Percentiles rank a stretch among this genome's conserved stretches.
Evolutionary conservation across 345 rosid genomes (phyloP).

Genomic region (Murraya paniculata): DNA sequence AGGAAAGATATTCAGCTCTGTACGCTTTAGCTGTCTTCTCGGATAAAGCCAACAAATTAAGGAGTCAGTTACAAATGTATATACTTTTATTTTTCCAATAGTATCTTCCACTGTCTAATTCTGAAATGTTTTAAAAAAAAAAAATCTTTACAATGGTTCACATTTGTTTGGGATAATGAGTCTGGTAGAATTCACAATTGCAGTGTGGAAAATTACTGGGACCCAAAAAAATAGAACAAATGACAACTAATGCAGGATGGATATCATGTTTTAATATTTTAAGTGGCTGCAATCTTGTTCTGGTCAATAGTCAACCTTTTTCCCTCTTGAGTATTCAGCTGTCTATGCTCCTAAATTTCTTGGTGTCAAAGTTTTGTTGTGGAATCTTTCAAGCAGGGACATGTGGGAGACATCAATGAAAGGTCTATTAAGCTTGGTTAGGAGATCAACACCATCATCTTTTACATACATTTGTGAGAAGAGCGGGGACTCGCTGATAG

Average conservation of each 20-base stretch:
- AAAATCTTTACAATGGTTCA: neutral
- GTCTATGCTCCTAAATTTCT: neutral
- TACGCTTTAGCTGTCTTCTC: neutral
- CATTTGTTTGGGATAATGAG: neutral
- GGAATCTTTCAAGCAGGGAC: conserved; percentile 51
- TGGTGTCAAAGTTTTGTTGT: conserved; percentile 6
- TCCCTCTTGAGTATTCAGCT: neutral
- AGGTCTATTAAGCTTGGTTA: conserved; percentile 74
- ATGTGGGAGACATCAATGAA: conserved; percentile 99
- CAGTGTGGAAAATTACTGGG: neutral
- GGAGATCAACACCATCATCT: conserved; percentile 81
- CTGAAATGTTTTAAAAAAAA: neutral
- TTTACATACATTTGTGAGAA: conserved; percentile 89
- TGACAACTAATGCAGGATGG: neutral
- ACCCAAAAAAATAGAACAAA: neutral
- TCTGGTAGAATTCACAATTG: neutral
- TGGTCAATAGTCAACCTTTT: neutral
- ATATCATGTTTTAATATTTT: neutral
- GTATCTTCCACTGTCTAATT: neutral
- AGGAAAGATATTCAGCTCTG: neutral
- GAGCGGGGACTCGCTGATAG: conserved; percentile 50
- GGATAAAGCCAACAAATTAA: neutral
- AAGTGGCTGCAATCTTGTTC: neutral
- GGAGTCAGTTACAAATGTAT: neutral
- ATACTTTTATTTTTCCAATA: neutral